phyloP scores from a whole-genome alignment of 2,329 filamentous ascomycete genomes.

The Ambrosiella xylebori region DNA sequence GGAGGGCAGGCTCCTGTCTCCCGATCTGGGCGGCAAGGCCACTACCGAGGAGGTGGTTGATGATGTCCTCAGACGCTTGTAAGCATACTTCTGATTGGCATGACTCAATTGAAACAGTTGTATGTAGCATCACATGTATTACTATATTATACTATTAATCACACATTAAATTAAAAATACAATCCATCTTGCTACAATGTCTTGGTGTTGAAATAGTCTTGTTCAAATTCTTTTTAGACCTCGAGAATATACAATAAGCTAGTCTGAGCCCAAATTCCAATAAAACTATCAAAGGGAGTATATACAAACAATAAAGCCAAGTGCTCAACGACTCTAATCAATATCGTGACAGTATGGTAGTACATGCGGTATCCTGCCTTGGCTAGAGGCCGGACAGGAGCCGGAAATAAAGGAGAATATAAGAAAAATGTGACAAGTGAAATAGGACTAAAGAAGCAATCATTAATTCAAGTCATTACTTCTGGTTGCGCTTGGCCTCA shows the following conservation, averaged over 20 bases:
- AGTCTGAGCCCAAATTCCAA: neutral
- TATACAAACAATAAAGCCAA: neutral
- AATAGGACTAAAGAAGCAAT: neutral
- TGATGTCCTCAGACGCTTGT: constrained; percentile 73
- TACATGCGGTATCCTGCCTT: constrained; percentile 7
- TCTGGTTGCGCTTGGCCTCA: constrained; percentile 32
- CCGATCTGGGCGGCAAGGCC: constrained; percentile 77
- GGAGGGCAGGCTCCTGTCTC: constrained; percentile 66
- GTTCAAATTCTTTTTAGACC: neutral
- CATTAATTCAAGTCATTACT: constrained; percentile 1
- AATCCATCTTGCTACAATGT: no score
- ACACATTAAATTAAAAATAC: neutral
- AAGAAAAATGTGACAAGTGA: neutral
- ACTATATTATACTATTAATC: neutral
- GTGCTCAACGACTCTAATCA: neutral
- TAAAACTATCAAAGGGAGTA: neutral
- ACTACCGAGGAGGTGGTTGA: constrained; percentile 73
- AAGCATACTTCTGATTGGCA: constrained; percentile 17
- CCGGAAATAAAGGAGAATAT: neutral
- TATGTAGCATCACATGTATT: constrained; percentile 6
- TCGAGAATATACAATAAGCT: neutral
- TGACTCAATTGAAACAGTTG: neutral
- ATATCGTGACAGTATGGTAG: constrained; percentile 12
- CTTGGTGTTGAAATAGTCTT: neutral
- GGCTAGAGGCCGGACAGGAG: neutral